These are phyloP conservation scores for Hirsutella minnesotensis DNA, from an alignment of 2,329 filamentous ascomycete genomes.

Conservation along the genomic window DNA sequence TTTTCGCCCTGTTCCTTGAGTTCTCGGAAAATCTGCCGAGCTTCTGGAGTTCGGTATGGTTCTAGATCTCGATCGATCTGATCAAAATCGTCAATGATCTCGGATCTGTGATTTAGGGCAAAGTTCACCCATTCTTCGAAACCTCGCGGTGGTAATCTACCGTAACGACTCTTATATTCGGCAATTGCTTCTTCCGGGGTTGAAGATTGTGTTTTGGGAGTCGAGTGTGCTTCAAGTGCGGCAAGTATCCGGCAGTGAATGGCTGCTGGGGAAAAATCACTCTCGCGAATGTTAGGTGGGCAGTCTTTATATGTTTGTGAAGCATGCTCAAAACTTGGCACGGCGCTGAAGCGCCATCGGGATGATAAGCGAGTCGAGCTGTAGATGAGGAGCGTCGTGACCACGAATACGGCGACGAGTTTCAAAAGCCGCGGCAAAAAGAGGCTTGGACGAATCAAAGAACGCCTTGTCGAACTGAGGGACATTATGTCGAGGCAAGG, in stretches of 20 bases:
- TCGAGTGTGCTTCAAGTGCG: neutral
- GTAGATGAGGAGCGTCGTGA: no score
- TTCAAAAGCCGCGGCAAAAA: no score
- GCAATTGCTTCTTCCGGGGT: constrained; percentile 18
- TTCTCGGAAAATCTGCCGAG: neutral
- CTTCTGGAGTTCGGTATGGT: neutral
- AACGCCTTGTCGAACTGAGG: no score
- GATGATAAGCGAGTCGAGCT: no score
- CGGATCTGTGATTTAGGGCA: neutral
- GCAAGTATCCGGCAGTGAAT: neutral
- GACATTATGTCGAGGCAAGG: no score
- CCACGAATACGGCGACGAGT: no score
- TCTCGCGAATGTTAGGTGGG: neutral
- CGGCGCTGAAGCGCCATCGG: no score
- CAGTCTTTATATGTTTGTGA: no score
- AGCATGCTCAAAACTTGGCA: no score
- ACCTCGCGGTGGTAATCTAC: constrained; percentile 60
- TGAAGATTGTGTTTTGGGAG: neutral
- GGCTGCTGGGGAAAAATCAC: neutral
- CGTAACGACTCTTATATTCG: constrained; percentile 30
- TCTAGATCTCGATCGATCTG: neutral
- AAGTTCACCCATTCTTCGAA: constrained; percentile 19
- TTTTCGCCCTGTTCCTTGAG: neutral
- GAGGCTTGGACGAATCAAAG: no score
- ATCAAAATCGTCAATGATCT: neutral